A percentile compares a stretch with the other conserved stretches of the same genome.
These are phyloP conservation scores for Pseudogymnoascus sp. DNA, from an alignment of 2,329 filamentous ascomycete species.

Conservation along the genomic window DNA sequence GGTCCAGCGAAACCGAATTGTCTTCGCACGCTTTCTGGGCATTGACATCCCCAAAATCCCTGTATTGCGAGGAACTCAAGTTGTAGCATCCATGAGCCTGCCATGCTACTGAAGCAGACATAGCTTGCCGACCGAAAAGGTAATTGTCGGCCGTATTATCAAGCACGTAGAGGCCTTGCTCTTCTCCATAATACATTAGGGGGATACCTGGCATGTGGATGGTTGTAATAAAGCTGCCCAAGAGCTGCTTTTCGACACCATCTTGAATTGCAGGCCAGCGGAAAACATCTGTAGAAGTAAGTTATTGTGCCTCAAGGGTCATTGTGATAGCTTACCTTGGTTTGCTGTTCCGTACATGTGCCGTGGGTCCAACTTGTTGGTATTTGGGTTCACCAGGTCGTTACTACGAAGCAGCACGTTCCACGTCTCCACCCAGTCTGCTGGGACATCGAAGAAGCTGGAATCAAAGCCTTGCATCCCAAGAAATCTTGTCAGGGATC, in stretches of 20 bases:
- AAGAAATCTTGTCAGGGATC: conserved; percentile 54
- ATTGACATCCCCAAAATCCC: conserved; percentile 48
- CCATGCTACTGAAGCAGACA: conserved; percentile 55
- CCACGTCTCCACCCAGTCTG: conserved; percentile 47
- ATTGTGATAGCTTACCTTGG: conserved; percentile 23
- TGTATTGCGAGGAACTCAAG: conserved; percentile 48
- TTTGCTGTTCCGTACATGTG: conserved; percentile 59
- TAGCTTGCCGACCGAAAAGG: conserved; percentile 55
- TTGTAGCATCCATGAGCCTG: conserved; percentile 56
- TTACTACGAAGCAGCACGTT: conserved; percentile 48
- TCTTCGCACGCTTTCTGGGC: conserved; percentile 49
- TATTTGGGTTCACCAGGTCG: conserved; percentile 53
- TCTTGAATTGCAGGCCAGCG: conserved; percentile 52
- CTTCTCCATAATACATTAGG: conserved; percentile 55
- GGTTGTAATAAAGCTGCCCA: conserved; percentile 53
- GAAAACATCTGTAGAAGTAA: conserved; percentile 48
- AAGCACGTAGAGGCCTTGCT: conserved; percentile 56
- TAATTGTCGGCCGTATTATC: conserved; percentile 59
- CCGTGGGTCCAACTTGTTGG: conserved; percentile 53
- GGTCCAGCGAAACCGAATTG: conserved; percentile 49
- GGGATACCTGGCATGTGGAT: conserved; percentile 54
- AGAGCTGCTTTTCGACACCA: conserved; percentile 48
- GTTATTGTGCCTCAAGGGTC: conserved; percentile 48
- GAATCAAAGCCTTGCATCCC: conserved; percentile 41
- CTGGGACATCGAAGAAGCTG: conserved; percentile 35